phyloP scores from a whole-genome alignment of 495 filamentous ascomycete species.

The Staphylotrichum longicolle region DNA sequence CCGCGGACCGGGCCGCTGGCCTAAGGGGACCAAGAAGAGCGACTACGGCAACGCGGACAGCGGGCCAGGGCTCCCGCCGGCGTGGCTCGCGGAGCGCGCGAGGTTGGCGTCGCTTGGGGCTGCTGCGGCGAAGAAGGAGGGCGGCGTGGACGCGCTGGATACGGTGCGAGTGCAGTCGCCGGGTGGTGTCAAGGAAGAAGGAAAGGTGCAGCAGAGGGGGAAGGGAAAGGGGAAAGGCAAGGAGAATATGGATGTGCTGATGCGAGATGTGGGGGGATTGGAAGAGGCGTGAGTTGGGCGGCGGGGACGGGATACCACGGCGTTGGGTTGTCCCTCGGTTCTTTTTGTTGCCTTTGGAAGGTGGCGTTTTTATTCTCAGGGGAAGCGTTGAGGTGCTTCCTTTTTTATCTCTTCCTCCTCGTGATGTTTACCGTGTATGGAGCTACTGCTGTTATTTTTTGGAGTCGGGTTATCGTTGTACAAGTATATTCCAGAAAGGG shows the following conservation, averaged over 20 bases:
- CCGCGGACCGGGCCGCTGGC: slow-evolving; percentile 51
- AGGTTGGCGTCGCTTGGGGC: slow-evolving; percentile 25
- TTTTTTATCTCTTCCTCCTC: not conserved
- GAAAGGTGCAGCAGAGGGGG: slow-evolving; percentile 2
- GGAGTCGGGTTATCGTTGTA: not conserved
- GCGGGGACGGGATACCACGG: slow-evolving; percentile 8
- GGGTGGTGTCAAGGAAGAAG: slow-evolving; percentile 26
- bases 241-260: slow-evolving; percentile 23
- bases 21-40: slow-evolving; percentile 56
- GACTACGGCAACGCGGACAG: slow-evolving; percentile 57
- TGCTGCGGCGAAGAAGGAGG: slow-evolving; percentile 26
- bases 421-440: not conserved
- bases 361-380: not conserved
- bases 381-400: not conserved
- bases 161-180: slow-evolving; percentile 28
- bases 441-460: not conserved
- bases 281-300: slow-evolving; percentile 3
- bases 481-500: not conserved
- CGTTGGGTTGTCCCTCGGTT: not conserved
- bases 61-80: slow-evolving; percentile 54
- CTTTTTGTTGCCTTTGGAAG: not conserved
- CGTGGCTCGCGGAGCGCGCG: slow-evolving; percentile 40
- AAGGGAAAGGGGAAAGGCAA: slow-evolving; percentile 5
- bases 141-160: slow-evolving; percentile 35
- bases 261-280: slow-evolving; percentile 21